Conservation (phyloP, 768 basidiomycete species). For the Trametes coccinea region DNA sequence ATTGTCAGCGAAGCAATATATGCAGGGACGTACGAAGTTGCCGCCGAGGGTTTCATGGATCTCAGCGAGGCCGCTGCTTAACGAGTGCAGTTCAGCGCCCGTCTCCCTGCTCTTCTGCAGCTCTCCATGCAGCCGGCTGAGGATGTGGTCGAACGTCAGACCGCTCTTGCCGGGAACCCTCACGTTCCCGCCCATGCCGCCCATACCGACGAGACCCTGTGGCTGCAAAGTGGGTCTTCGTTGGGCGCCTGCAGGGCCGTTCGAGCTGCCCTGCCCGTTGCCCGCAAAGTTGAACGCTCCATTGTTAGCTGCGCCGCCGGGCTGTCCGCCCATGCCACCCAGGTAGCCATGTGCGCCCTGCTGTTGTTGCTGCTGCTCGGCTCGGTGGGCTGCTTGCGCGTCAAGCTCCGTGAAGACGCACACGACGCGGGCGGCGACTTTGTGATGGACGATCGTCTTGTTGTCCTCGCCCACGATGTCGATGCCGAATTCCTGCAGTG, state of each 20-base stretch:
- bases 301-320: constrained; percentile 36
- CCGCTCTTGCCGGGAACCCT: constrained; percentile 80
- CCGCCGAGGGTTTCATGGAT: constrained; percentile 92
- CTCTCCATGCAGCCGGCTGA: constrained; percentile 86
- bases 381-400: constrained; percentile 68
- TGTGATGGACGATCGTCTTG: constrained; percentile 97
- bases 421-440: constrained; percentile 92
- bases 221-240: constrained; percentile 59
- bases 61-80: constrained; percentile 82
- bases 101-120: constrained; percentile 96
- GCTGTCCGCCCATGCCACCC: constrained; percentile 36
- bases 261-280: constrained; percentile 33
- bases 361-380: constrained; percentile 71
- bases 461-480: constrained; percentile 99
- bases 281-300: constrained; percentile 46
- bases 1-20: background rate
- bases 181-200: constrained; percentile 73
- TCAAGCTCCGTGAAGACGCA: constrained; percentile 90
- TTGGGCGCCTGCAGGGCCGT: constrained; percentile 38
- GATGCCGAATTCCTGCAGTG: constrained; percentile 90
- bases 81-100: constrained; percentile 75
- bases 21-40: constrained; percentile 56
- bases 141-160: constrained; percentile 88
- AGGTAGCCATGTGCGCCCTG: constrained; percentile 41
- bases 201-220: constrained; percentile 68